Conservation (phyloP, 129 eudicot genomes). For the Helianthus annuus region DNA sequence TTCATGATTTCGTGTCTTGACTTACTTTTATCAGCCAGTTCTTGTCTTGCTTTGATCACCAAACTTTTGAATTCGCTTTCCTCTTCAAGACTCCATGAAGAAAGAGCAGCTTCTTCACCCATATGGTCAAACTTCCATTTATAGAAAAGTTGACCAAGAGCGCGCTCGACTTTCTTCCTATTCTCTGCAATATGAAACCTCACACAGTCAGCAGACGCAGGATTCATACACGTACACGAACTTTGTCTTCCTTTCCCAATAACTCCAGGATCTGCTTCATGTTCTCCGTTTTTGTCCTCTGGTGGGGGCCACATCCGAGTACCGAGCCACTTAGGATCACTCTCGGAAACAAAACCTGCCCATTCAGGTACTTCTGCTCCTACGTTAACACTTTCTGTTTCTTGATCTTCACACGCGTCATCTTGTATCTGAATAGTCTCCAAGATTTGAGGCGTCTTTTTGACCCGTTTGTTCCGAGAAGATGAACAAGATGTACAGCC, state of each 20-base stretch:
- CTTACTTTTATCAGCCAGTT: conserved; percentile 27
- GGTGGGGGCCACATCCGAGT: conserved; percentile 60
- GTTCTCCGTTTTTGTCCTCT: conserved; percentile 15
- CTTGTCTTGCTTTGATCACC: conserved; percentile 41
- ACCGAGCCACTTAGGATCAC: conserved; percentile 83
- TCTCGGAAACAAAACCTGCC: conserved; percentile 49
- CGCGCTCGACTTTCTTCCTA: conserved; percentile 47
- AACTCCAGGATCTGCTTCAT: conserved; percentile 15
- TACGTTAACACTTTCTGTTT: conserved; percentile 33
- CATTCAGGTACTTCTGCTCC: conserved; percentile 78
- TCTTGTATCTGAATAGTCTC: conserved; percentile 14
- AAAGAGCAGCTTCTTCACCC: conserved; percentile 89
- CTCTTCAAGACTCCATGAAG: conserved; percentile 63
- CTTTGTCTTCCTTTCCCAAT: conserved; percentile 56
- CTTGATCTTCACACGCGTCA: conserved; percentile 32
- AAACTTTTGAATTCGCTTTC: conserved; percentile 58
- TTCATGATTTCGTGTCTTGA: conserved; percentile 26
- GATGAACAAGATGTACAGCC: conserved; percentile 53
- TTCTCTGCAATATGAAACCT: conserved; percentile 73
- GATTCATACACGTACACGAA: conserved; percentile 48
- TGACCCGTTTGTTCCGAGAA: conserved; percentile 34
- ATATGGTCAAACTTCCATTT: conserved; percentile 71
- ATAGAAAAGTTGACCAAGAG: conserved; percentile 55
- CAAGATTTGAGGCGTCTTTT: conserved; percentile 26
- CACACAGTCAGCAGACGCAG: conserved; percentile 59